Conservation (phyloP, 2,329 filamentous ascomycete species). For the Aspergillus hiratsukae region DNA sequence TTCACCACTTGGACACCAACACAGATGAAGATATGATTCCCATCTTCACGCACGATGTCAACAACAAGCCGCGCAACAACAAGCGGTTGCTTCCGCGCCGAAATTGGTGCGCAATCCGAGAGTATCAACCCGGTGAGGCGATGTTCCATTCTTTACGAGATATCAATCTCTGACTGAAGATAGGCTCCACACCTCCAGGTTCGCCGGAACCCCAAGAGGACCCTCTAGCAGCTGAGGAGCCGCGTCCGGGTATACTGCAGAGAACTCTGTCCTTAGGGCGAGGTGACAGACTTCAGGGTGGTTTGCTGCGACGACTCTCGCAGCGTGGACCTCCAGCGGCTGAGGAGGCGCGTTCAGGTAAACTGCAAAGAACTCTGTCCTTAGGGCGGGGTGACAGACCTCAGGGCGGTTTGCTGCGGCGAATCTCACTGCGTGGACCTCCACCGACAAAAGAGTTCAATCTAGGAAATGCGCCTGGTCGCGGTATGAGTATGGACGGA, state of each 20-base stretch:
- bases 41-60: constrained; percentile 83
- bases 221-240: constrained; percentile 26
- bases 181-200: constrained; percentile 67
- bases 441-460: constrained; percentile 40
- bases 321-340: constrained; percentile 37
- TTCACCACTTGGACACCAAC: constrained; percentile 60
- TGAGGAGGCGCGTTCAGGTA: constrained; percentile 30
- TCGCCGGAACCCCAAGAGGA: constrained; percentile 53
- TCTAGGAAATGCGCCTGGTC: constrained; percentile 20
- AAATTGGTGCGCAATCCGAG: constrained; percentile 91
- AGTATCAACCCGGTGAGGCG: constrained; percentile 67
- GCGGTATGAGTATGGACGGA: constrained; percentile 35
- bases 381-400: constrained; percentile 53
- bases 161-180: constrained; percentile 37
- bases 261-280: constrained; percentile 60
- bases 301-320: constrained; percentile 45
- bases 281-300: constrained; percentile 43
- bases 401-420: constrained; percentile 38
- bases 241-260: constrained; percentile 41
- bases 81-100: constrained; percentile 80
- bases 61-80: constrained; percentile 86
- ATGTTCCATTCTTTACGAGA: background rate
- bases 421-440: constrained; percentile 42
- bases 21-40: constrained; percentile 97
- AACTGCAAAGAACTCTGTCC: constrained; percentile 57